Evolutionary conservation across 192 early-diverging fungal genomes (phyloP).

Genomic region (Cetraspora pellucida): DNA sequence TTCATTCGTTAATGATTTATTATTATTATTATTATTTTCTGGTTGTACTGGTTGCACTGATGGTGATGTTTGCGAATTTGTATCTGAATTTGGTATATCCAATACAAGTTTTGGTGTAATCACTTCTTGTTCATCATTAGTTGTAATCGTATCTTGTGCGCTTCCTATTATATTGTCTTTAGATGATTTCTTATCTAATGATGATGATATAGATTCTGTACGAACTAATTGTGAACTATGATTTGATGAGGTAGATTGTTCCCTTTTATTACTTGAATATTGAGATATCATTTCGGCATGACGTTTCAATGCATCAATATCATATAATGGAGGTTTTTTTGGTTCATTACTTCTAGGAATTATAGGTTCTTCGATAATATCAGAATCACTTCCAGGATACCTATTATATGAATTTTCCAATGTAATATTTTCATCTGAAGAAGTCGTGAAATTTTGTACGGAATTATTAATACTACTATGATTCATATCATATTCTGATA

Average conservation of each 20-base stretch:
- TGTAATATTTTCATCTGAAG: background rate
- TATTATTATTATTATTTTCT: no score
- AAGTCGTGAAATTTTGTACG: no score
- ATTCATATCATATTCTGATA: background rate
- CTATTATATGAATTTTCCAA: background rate
- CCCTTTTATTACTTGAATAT: constrained; percentile 23
- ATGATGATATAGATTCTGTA: background rate
- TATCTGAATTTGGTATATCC: no score
- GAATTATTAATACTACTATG: no score
- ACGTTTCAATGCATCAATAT: constrained; percentile 29
- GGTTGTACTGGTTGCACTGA: no score
- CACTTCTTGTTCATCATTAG: no score
- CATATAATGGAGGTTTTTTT: constrained; percentile 21
- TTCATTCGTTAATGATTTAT: background rate
- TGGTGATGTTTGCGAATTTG: no score
- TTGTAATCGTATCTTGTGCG: no score
- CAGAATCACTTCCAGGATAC: background rate
- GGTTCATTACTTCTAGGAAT: background rate
- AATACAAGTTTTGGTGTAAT: no score
- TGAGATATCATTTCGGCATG: constrained; percentile 30
- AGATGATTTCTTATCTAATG: background rate
- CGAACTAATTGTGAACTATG: constrained; percentile 20
- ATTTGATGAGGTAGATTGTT: background rate
- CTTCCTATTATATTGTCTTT: background rate
- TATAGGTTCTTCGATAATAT: background rate